Percentiles rank a stretch among this genome's conserved stretches.
These are phyloP conservation scores for Macadamia integrifolia DNA, from an alignment of 164 flowering plant species.

Conservation along the genomic window DNA sequence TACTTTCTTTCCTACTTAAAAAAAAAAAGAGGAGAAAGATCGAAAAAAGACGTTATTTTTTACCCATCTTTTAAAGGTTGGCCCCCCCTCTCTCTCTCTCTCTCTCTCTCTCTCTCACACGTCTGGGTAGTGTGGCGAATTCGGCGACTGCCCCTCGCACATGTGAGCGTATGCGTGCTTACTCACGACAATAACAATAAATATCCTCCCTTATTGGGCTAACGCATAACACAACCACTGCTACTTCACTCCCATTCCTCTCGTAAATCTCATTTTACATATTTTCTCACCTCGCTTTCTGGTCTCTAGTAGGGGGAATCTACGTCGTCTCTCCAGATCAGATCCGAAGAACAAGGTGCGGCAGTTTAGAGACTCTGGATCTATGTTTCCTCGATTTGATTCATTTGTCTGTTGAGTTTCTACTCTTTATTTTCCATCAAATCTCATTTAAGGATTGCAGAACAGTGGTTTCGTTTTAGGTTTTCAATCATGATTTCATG, in stretches of 20 bases:
- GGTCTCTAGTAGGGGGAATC: background rate
- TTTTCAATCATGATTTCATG: background rate
- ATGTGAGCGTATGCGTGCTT: no score
- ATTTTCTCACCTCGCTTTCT: background rate
- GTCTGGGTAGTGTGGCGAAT: no score
- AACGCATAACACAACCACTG: background rate
- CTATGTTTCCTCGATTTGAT: conserved; percentile 2
- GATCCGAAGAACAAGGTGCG: conserved; percentile 8
- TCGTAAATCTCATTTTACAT: background rate
- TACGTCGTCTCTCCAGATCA: background rate
- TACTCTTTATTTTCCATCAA: background rate
- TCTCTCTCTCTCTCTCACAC: no score
- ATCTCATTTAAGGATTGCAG: background rate
- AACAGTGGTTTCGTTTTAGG: background rate
- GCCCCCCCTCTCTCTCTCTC: no score
- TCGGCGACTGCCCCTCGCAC: no score
- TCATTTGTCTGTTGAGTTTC: background rate
- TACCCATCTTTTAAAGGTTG: no score
- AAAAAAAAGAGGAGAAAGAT: no score
- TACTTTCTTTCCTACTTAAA: no score
- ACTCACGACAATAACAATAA: background rate
- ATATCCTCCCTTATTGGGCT: background rate
- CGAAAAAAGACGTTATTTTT: no score
- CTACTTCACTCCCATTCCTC: background rate
- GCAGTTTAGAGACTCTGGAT: conserved; percentile 6